These are phyloP conservation scores for Amanita polypyramis DNA, from an alignment of 768 basidiomycete species.

Conservation along the genomic window DNA sequence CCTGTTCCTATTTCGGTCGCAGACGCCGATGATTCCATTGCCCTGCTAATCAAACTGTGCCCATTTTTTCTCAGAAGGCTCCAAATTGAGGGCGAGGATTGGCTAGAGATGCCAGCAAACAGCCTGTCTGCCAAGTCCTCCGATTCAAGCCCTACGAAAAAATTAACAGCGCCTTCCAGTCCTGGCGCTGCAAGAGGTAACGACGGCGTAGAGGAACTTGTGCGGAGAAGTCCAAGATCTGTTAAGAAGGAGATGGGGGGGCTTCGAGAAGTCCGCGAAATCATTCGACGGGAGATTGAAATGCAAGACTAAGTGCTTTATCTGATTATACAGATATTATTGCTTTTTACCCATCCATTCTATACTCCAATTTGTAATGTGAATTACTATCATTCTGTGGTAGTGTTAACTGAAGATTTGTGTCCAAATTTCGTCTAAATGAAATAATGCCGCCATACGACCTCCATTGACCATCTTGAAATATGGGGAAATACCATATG, in stretches of 20 bases:
- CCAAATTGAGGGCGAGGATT: slow-evolving; percentile 45
- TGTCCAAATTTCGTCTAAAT: slow-evolving; percentile 36
- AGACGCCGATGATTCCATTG: slow-evolving; percentile 68
- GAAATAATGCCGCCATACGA: slow-evolving; percentile 35
- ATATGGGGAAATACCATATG: slow-evolving; percentile 31
- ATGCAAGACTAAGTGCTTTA: slow-evolving; percentile 44
- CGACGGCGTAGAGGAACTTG: slow-evolving; percentile 47
- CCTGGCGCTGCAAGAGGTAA: slow-evolving; percentile 39
- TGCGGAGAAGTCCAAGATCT: slow-evolving; percentile 60
- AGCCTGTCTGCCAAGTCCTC: slow-evolving; percentile 13
- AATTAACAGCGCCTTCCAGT: slow-evolving; percentile 28
- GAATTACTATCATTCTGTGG: neutral
- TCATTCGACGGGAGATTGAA: slow-evolving; percentile 72
- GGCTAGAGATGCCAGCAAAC: slow-evolving; percentile 53
- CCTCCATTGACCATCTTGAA: slow-evolving; percentile 35
- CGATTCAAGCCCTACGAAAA: slow-evolving; percentile 32
- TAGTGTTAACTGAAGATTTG: slow-evolving; percentile 18
- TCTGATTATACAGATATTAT: slow-evolving; percentile 13
- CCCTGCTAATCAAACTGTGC: slow-evolving; percentile 55
- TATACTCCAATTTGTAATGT: slow-evolving; percentile 12
- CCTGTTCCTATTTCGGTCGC: slow-evolving; percentile 69
- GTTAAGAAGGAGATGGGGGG: slow-evolving; percentile 67
- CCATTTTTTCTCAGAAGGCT: slow-evolving; percentile 72
- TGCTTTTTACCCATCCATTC: slow-evolving; percentile 14
- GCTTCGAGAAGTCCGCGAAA: slow-evolving; percentile 70